phyloP scores from a whole-genome alignment of 306 rosid genomes.

The Arachis hypogaea region DNA sequence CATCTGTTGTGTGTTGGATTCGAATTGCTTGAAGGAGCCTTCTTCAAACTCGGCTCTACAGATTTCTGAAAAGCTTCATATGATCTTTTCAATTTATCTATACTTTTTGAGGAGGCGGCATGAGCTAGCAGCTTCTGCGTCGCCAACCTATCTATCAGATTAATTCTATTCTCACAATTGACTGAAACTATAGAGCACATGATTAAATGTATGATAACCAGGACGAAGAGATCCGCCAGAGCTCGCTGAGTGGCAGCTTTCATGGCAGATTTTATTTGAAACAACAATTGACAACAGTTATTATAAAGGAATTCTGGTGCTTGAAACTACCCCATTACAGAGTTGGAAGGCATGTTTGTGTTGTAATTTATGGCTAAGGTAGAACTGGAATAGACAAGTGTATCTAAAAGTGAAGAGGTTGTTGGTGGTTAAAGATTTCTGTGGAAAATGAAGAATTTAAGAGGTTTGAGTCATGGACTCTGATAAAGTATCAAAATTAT shows the following conservation, averaged over 20 bases:
- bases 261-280: slow-evolving; percentile 51
- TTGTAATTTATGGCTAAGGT: slow-evolving; percentile 23
- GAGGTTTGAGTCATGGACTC: slow-evolving; percentile 9
- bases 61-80: slow-evolving; percentile 52
- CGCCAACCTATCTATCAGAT: slow-evolving; percentile 35
- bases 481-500: slow-evolving; percentile 12
- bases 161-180: slow-evolving; percentile 41
- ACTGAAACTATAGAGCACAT: slow-evolving; percentile 41
- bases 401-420: slow-evolving; percentile 31
- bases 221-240: slow-evolving; percentile 44
- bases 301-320: slow-evolving; percentile 20
- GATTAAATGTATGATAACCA: slow-evolving; percentile 49
- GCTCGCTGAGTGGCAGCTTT: slow-evolving; percentile 49
- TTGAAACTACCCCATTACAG: slow-evolving; percentile 40
- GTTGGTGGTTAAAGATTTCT: slow-evolving; percentile 30
- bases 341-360: slow-evolving; percentile 36
- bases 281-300: slow-evolving; percentile 25
- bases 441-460: not conserved
- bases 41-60: slow-evolving; percentile 55
- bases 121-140: slow-evolving; percentile 55
- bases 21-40: slow-evolving; percentile 66
- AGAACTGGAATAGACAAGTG: not conserved
- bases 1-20: slow-evolving; percentile 75
- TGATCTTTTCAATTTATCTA: slow-evolving; percentile 40
- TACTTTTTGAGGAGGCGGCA: slow-evolving; percentile 43